Percentiles rank a stretch among this genome's conserved stretches.
Evolutionary conservation across 495 filamentous ascomycete genomes (phyloP).

Genomic region (Usnea hakonensis): DNA sequence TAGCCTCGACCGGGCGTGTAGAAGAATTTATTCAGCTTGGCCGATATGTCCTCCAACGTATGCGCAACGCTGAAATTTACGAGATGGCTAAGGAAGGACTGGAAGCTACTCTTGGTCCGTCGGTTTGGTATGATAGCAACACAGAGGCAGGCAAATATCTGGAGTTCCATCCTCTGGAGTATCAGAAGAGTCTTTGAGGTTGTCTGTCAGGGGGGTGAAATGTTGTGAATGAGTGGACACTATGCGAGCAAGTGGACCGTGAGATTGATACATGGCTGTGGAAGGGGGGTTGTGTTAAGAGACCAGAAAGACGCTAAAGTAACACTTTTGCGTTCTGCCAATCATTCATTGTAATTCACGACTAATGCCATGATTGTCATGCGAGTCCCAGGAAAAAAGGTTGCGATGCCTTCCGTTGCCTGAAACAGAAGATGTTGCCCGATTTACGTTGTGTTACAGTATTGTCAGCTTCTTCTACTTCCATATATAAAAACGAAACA

Average conservation of each 20-base stretch:
- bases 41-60: too few relatives aligned
- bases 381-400: neutral
- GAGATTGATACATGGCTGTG: neutral
- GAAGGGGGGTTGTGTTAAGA: neutral
- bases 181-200: neutral
- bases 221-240: neutral
- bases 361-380: neutral
- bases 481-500: neutral
- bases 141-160: neutral
- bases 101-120: neutral
- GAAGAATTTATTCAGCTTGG: too few relatives aligned
- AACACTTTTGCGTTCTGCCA: neutral
- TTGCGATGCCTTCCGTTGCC: too few relatives aligned
- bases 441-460: neutral
- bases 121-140: neutral
- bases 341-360: neutral
- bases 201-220: neutral
- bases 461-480: too few relatives aligned
- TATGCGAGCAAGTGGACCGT: neutral
- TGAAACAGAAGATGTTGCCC: neutral
- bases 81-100: neutral
- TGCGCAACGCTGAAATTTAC: neutral
- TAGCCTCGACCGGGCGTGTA: neutral
- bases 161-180: neutral
- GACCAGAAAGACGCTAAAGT: neutral